Conservation (phyloP, 129 eudicot genomes). For the Deinandra increscens region DNA sequence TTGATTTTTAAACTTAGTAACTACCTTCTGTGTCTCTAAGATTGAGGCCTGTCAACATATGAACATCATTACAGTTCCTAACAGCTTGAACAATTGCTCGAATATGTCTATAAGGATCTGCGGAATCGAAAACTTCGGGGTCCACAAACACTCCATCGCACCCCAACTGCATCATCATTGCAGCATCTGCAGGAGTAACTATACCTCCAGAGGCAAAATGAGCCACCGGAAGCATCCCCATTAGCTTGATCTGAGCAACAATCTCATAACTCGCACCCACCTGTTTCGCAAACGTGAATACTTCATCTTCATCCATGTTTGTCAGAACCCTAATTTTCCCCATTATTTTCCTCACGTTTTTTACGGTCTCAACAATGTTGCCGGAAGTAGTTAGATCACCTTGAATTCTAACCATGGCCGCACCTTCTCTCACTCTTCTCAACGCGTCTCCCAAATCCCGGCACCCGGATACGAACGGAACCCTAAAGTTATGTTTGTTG, state of each 20-base stretch:
- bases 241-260: slow-evolving; percentile 65
- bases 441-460: slow-evolving; percentile 65
- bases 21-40: slow-evolving; percentile 13
- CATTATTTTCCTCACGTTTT: slow-evolving; percentile 62
- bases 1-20: background rate
- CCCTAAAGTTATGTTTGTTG: slow-evolving; percentile 61
- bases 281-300: slow-evolving; percentile 49
- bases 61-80: slow-evolving; percentile 61
- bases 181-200: slow-evolving; percentile 66
- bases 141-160: slow-evolving; percentile 79
- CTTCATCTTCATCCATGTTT: slow-evolving; percentile 75
- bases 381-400: slow-evolving; percentile 53
- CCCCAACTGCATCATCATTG: slow-evolving; percentile 73
- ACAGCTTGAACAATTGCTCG: slow-evolving; percentile 71
- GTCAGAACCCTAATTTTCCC: slow-evolving; percentile 49
- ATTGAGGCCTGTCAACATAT: slow-evolving; percentile 43
- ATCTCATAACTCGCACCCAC: slow-evolving; percentile 60
- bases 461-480: slow-evolving; percentile 63
- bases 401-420: slow-evolving; percentile 65
- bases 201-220: slow-evolving; percentile 89
- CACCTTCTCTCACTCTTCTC: slow-evolving; percentile 69
- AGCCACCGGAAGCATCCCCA: slow-evolving; percentile 73
- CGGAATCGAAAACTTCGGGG: slow-evolving; percentile 45
- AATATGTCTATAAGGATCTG: slow-evolving; percentile 49
- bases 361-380: slow-evolving; percentile 41